These are phyloP conservation scores for Exophiala aquamarina DNA, from an alignment of 2,329 filamentous ascomycete species.

Conservation along the genomic window DNA sequence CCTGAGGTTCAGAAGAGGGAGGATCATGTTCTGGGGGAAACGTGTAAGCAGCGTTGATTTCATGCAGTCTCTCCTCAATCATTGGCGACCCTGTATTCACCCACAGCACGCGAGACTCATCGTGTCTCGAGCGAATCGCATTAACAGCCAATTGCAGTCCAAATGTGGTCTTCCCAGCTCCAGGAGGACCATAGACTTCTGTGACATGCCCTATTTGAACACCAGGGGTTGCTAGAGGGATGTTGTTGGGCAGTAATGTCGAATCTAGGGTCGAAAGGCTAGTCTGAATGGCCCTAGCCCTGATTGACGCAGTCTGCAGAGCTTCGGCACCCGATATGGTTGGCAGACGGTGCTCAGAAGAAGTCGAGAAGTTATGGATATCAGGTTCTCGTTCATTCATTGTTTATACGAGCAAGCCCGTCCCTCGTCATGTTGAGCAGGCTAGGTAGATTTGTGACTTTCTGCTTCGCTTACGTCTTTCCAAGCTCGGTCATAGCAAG, in stretches of 20 bases:
- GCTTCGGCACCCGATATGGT: slow-evolving; percentile 75
- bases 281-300: slow-evolving; percentile 50
- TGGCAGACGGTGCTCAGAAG: slow-evolving; percentile 62
- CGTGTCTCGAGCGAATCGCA: slow-evolving; percentile 59
- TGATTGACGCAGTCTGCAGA: slow-evolving; percentile 41
- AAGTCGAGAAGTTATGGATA: slow-evolving; percentile 55
- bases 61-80: slow-evolving; percentile 47
- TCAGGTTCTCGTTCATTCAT: slow-evolving; percentile 57
- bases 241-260: slow-evolving; percentile 35
- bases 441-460: too few species aligned
- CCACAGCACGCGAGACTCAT: slow-evolving; percentile 65
- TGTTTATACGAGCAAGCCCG: too few species aligned
- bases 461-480: too few species aligned
- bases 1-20: slow-evolving; percentile 4
- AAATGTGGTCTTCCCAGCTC: slow-evolving; percentile 79
- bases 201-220: slow-evolving; percentile 69
- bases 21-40: slow-evolving; percentile 9
- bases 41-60: slow-evolving; percentile 40
- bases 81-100: slow-evolving; percentile 59
- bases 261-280: slow-evolving; percentile 56
- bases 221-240: slow-evolving; percentile 20
- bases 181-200: slow-evolving; percentile 85
- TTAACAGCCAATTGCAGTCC: slow-evolving; percentile 69
- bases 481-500: too few species aligned
- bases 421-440: too few species aligned